Evolutionary conservation across 176 grass and related monocot genomes (phyloP), one percentile per base, ranked within the genome.

Genomic region (Eragrostis nindensis): DNA sequence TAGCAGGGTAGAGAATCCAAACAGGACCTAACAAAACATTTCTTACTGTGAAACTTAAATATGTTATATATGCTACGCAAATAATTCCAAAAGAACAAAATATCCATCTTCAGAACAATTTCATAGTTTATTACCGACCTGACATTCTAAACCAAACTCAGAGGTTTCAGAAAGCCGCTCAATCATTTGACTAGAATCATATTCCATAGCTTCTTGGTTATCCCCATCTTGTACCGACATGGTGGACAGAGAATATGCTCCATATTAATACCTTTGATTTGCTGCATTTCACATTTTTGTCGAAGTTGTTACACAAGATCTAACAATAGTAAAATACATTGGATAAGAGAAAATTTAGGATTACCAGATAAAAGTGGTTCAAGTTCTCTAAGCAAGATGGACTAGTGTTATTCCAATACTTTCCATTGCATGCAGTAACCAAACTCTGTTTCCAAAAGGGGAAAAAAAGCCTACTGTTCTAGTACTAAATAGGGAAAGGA

Each of bases 221-320:
- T 73, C 45, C 83, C 92, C 85, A 94, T 81, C 25, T 81, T 54
- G 44, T 80, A 88, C 14, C 62, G 71, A 50, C 92, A 94, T 0
- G 82, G 92, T 39, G 87, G 78, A 32, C 68, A 91, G 62, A 94
- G 83, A 55, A 91, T 76, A 40, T 94, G 92, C n/a, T 88, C 75
- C 78, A 25, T 25, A 17, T 88, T 87, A 52, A 94, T 91, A 60
- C 86, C 80, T 64, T 80, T 83, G n/a, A 86, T 88, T 48, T 86
- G 72, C 86, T 94, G 83, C 75, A 86, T 36, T 21, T 63, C 26
- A 70, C 6, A 79, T 32, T 30, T 11, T 57, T 64, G 13, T 36
- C 29, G 12, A 4, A 68, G 55, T 13, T 59, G 48, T 84, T 47
- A 57, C 13, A 29, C 21, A 24, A 30, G 39, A 32, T 45, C 41